These are phyloP conservation scores for Stereum hirsutum DNA, from an alignment of 1,284 basidiomycete species.

Conservation along the genomic window DNA sequence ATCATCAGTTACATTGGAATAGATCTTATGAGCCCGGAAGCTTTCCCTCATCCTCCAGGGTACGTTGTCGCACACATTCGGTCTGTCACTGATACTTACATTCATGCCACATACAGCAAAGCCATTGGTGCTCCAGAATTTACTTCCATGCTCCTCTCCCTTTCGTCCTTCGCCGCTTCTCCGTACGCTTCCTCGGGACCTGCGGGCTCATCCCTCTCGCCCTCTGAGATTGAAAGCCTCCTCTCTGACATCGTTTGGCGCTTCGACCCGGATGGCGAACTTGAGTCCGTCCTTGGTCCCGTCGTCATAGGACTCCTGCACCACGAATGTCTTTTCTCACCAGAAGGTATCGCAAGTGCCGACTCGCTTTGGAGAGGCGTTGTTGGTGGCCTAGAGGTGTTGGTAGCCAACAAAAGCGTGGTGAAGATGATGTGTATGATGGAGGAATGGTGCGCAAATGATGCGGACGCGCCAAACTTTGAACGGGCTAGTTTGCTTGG, in stretches of 20 bases:
- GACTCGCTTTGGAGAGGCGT: constrained; percentile 83
- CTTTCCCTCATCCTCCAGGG: constrained; percentile 86
- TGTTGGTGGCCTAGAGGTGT: constrained; percentile 71
- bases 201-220: constrained; percentile 26
- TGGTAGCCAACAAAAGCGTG: constrained; percentile 78
- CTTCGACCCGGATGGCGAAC: constrained; percentile 43
- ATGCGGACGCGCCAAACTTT: constrained; percentile 49
- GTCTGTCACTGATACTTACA: constrained; percentile 4
- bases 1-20: constrained; percentile 89
- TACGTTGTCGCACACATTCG: constrained; percentile 27
- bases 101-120: constrained; percentile 34
- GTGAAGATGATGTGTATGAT: constrained; percentile 72
- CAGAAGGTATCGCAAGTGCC: constrained; percentile 58
- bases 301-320: constrained; percentile 51
- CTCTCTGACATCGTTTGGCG: constrained; percentile 62
- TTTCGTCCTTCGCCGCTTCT: constrained; percentile 54
- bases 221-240: constrained; percentile 61
- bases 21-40: constrained; percentile 83
- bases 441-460: constrained; percentile 60
- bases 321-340: constrained; percentile 50
- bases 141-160: constrained; percentile 63
- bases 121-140: constrained; percentile 71
- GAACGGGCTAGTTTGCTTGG: constrained; percentile 68
- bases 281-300: constrained; percentile 33
- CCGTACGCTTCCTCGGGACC: constrained; percentile 40